phyloP scores from a whole-genome alignment of 2,329 filamentous ascomycete genomes.

The Knufia fluminis region DNA sequence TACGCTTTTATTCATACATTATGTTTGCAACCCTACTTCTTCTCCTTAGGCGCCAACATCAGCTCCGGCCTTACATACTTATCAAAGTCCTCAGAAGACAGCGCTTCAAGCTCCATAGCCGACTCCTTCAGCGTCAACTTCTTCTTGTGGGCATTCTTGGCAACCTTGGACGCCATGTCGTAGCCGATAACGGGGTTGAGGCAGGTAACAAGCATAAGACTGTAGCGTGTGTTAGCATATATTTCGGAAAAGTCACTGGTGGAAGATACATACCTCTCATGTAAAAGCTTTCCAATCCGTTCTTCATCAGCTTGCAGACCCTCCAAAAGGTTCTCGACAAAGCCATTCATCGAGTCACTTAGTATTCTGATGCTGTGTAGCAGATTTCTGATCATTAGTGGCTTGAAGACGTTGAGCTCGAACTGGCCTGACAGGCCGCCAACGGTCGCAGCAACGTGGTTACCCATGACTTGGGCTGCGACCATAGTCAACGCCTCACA shows the following conservation, averaged over 20 bases:
- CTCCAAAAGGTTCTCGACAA: constrained; percentile 83
- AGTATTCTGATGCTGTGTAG: constrained; percentile 85
- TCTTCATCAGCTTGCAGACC: constrained; percentile 90
- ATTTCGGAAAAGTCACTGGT: neutral
- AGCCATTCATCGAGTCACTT: constrained; percentile 85
- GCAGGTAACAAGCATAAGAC: constrained; percentile 96
- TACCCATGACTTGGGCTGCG: constrained; percentile 95
- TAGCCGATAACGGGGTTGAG: constrained; percentile 96
- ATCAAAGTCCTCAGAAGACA: constrained; percentile 86
- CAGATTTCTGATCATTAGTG: constrained; percentile 87
- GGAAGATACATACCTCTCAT: constrained; percentile 69
- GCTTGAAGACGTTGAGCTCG: constrained; percentile 98
- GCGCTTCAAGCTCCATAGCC: constrained; percentile 82
- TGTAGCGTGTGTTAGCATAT: constrained; percentile 30
- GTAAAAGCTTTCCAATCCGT: constrained; percentile 79
- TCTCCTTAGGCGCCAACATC: constrained; percentile 78
- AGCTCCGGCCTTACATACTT: constrained; percentile 82
- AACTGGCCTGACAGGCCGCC: constrained; percentile 97
- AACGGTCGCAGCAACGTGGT: constrained; percentile 86
- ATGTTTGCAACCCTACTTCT: constrained; percentile 36
- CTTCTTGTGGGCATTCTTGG: constrained; percentile 99
- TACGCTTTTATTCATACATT: neutral
- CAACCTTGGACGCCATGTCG: constrained; percentile 93
- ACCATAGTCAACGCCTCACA: constrained; percentile 97
- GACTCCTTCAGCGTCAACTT: constrained; percentile 86